Evolutionary conservation across 1,139 yeast genomes (phyloP), one percentile per base, ranked within the genome.

Genomic region (Suhomyces maxii): DNA sequence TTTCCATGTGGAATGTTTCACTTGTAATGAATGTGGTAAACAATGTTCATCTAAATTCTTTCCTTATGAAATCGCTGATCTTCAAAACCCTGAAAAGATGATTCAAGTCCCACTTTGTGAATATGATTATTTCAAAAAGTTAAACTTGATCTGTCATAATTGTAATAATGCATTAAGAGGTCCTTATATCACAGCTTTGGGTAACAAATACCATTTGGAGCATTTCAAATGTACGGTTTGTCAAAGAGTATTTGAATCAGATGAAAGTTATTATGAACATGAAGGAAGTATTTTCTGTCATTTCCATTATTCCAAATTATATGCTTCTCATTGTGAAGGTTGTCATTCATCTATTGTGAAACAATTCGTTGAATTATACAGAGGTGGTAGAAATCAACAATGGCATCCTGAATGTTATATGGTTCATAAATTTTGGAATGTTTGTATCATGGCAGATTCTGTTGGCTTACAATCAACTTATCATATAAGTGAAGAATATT

Each of bases 341-440:
- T 93, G 99, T 68, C 80, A 85, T 52, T 85, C 90, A 33, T 89
- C 97, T 2, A 93, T 93, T 46, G 82, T 95, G 32, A 91, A 91
- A 59, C 98, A 93, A 63, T 93, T 90, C 67, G 97, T 91, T 34
- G 97, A 93, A 64, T 82, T 93, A 40, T 89, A 83, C 53, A 77
- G 96, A 55, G 96, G 97, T 41, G 97, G 97, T n/a, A 79, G 87
- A 56, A 86, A 87, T 53, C 96, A 91, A 63, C 96, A 90, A 61
- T 95, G 99, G 99, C 99, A 95, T 65, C 98, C 98, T 3, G 99
- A 95, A 64, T 95, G 99, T 70, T 95, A 90, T 63, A 95, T 95
- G 91, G 95, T 93, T 41, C 91, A 88, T 71, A 91, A 91, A 63
- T 91, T 90, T 60, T 95, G 99, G 99, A 91, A 89, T 60, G 96